These are phyloP conservation scores for Trichosanthes cucumerina DNA, from an alignment of 306 rosid species.

Conservation along the genomic window DNA sequence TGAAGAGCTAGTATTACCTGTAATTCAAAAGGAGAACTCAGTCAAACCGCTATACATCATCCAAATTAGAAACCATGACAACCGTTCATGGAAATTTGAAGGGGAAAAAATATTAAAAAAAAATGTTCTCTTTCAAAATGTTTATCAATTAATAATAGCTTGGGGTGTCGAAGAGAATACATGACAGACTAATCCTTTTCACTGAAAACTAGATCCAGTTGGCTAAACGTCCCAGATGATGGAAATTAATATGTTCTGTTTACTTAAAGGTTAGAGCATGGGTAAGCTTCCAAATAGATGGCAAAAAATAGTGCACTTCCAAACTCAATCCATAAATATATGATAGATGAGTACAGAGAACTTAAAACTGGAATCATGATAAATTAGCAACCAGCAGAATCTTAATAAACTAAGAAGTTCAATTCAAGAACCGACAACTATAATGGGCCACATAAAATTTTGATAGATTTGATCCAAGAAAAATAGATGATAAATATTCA, in stretches of 20 bases:
- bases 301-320: not conserved
- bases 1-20: conserved; percentile 46
- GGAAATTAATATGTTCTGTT: not conserved
- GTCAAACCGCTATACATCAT: not conserved
- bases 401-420: not conserved
- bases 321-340: not conserved
- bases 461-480: not conserved
- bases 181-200: not conserved
- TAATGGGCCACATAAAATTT: not conserved
- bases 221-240: conserved; percentile 2
- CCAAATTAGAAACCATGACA: not conserved
- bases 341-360: not conserved
- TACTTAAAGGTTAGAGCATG: not conserved
- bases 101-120: not conserved
- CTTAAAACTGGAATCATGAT: not conserved
- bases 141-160: not conserved
- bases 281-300: not conserved
- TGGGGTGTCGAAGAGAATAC: not conserved
- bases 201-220: not conserved
- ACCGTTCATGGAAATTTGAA: not conserved
- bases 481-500: not conserved
- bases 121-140: not conserved
- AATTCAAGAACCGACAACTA: not conserved
- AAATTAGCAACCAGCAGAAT: not conserved
- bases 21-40: conserved; percentile 21